Percentiles rank a stretch among this genome's conserved stretches.
These are phyloP conservation scores for Neurospora tetraspora DNA, from an alignment of 495 filamentous ascomycete genomes.

Conservation along the genomic window DNA sequence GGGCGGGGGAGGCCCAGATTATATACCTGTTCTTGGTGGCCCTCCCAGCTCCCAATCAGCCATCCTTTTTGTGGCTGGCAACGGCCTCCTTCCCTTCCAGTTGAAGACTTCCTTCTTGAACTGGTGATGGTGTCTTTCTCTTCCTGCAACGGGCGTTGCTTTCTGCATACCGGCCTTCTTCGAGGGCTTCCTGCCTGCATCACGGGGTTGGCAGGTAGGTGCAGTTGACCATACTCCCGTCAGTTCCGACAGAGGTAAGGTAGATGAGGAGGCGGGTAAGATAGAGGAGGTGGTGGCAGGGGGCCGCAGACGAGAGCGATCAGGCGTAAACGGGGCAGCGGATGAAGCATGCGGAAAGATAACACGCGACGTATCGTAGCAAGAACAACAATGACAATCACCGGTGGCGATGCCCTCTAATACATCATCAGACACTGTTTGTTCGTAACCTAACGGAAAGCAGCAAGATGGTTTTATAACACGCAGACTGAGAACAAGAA, in stretches of 20 bases:
- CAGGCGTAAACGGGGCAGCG: not conserved
- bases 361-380: not conserved
- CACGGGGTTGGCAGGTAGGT: not conserved
- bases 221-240: not conserved
- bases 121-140: not conserved
- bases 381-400: not conserved
- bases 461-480: not conserved
- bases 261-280: not conserved
- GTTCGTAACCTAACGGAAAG: not conserved
- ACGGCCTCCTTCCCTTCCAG: not conserved
- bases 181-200: not conserved
- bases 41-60: not conserved
- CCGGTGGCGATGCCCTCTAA: not conserved
- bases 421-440: not conserved
- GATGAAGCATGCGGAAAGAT: not conserved
- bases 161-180: not conserved
- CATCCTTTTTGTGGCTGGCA: not conserved
- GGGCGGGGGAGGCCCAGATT: not conserved
- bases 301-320: not conserved
- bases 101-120: not conserved
- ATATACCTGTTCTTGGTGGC: not conserved
- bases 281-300: not conserved
- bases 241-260: not conserved
- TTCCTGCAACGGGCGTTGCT: not conserved
- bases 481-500: rapidly evolving